Conservation (phyloP, 2,329 filamentous ascomycete species). For the Ophiostoma novo-ulmi region DNA sequence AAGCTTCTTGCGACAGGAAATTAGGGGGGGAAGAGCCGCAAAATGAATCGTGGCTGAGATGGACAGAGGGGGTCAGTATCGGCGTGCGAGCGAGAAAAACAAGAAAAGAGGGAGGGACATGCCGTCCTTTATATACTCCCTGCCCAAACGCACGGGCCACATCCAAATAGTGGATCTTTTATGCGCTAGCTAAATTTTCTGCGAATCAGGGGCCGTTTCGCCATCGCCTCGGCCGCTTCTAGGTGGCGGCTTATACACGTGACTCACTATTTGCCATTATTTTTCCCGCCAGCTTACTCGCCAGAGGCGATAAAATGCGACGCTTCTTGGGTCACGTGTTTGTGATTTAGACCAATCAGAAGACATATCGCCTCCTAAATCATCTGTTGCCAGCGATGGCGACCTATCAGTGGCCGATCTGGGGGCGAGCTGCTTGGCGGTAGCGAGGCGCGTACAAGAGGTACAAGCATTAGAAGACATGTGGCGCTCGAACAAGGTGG, state of each 20-base stretch:
- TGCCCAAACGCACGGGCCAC: slow-evolving; percentile 27
- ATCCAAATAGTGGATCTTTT: slow-evolving; percentile 16
- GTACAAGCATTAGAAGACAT: background rate
- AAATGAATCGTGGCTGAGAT: slow-evolving; percentile 23
- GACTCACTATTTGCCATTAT: slow-evolving; percentile 6
- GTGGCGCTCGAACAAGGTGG: background rate
- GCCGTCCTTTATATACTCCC: slow-evolving; percentile 27
- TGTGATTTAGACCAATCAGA: background rate
- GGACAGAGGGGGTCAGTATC: slow-evolving; percentile 22
- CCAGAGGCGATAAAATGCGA: background rate
- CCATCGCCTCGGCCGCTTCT: slow-evolving; percentile 25
- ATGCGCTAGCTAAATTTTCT: slow-evolving; percentile 27
- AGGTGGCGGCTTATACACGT: slow-evolving; percentile 24
- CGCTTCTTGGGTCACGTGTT: slow-evolving; percentile 18
- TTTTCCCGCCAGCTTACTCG: background rate
- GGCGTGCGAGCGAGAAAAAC: slow-evolving; percentile 19
- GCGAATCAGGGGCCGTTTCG: slow-evolving; percentile 27
- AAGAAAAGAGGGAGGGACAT: slow-evolving; percentile 27
- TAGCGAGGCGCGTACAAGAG: background rate
- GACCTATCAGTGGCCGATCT: background rate
- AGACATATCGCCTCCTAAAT: background rate
- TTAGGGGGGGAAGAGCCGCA: slow-evolving; percentile 21
- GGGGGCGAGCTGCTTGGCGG: background rate
- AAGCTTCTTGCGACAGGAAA: slow-evolving; percentile 21
- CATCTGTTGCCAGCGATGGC: background rate